phyloP scores from a whole-genome alignment of 2,329 filamentous ascomycete species.

The Zymoseptoria brevis region DNA sequence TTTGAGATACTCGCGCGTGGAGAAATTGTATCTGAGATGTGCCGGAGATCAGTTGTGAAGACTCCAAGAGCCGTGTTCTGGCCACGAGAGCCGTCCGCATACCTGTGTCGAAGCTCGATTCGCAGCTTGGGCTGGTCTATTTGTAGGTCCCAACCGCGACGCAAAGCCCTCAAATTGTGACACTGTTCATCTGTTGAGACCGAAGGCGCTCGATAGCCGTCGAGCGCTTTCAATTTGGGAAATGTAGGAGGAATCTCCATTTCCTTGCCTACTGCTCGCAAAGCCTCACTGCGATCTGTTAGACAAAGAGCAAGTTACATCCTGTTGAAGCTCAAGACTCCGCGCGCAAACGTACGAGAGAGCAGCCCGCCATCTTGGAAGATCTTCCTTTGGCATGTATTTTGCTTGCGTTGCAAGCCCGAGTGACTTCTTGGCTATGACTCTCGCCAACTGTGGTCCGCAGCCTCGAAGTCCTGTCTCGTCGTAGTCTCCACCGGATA shows the following conservation, averaged over 20 bases:
- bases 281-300: background rate
- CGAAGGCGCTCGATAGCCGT: slow-evolving; percentile 32
- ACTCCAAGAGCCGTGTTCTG: too few species aligned
- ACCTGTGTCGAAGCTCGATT: slow-evolving; percentile 22
- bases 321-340: background rate
- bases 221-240: slow-evolving; percentile 23
- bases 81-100: background rate
- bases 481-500: slow-evolving; percentile 38
- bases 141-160: slow-evolving; percentile 22
- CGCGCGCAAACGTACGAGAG: slow-evolving; percentile 6
- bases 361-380: slow-evolving; percentile 22
- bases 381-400: slow-evolving; percentile 15
- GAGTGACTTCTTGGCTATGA: slow-evolving; percentile 22
- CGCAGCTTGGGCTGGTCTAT: slow-evolving; percentile 32
- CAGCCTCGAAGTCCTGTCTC: slow-evolving; percentile 31
- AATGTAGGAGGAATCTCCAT: slow-evolving; percentile 20
- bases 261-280: slow-evolving; percentile 1
- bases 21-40: slow-evolving; percentile 30
- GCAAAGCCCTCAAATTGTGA: slow-evolving; percentile 23
- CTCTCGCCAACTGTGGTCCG: slow-evolving; percentile 27
- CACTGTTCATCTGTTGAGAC: slow-evolving; percentile 29
- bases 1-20: slow-evolving; percentile 32
- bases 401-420: slow-evolving; percentile 29
- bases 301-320: background rate
- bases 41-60: background rate